Evolutionary conservation across 2,329 filamentous ascomycete genomes (phyloP), one percentile per base, ranked within the genome.

Genomic region (Pseudofabraea citricarpa): DNA sequence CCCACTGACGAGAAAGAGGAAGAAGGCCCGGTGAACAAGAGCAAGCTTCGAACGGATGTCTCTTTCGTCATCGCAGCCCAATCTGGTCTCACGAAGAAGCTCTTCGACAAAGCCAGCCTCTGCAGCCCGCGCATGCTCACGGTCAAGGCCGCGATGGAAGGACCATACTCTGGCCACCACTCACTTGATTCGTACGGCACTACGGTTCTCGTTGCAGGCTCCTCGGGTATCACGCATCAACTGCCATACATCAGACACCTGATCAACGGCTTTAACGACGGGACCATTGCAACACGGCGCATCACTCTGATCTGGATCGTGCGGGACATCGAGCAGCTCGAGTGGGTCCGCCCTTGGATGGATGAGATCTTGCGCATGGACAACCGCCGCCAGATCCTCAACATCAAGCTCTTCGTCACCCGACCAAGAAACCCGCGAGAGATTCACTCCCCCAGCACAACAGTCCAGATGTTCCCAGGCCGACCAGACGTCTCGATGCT

Each of bases 201-300:
- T 33, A 82, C 84, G 35, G 79, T 98, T 50, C 83, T 98, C 44
- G 90, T 96, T 60, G 90, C 91, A 10, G 90, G 90, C 44, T 88
- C 91, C 45, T 90, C 93, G 5, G 93, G 93, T 49, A 97, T 98
- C 66, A 95, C 91, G 1, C 91, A 97, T 64, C 90, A 95, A 62
- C 79, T 97, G 22, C 87, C 90, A 24, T 95, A 94, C 63, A 77
- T 96, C 7, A 83, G 82, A 43, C 84, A 93, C 40, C 71, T 91
- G 4, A 75, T 91, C 46, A 69, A 81, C 42, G 85, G 85, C 4
- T 85, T 77, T 63, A 79, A 80, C 42, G 71, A 79, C 1, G 79
- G 81, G 46, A 90, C 82, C 1, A 81, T 90, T 27, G 90, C 91
- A 4, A 89, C 88, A 3, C 83, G 90, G 40, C 81, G 84, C 31